Conservation (phyloP, 352 stramenopile species). For the Globisporangium acanthophoron region DNA sequence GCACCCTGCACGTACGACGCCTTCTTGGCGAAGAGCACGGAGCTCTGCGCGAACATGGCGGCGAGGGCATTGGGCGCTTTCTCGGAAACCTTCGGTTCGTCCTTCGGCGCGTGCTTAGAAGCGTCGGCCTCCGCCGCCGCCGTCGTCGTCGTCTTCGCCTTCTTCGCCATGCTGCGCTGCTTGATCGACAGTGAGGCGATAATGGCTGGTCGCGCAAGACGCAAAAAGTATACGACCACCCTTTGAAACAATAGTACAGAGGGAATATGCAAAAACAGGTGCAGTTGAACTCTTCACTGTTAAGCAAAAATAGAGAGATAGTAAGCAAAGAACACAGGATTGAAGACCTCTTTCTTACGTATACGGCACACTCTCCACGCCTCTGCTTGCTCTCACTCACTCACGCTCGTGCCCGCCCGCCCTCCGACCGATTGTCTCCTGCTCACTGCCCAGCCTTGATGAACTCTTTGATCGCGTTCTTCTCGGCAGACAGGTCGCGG, state of each 20-base stretch:
- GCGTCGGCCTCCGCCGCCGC: not conserved
- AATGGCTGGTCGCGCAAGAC: constrained; percentile 33
- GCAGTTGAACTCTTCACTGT: no score
- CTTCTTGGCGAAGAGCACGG: constrained; percentile 63
- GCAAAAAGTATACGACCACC: constrained; percentile 15
- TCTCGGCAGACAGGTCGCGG: constrained; percentile 60
- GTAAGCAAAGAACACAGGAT: not conserved
- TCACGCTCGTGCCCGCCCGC: not conserved
- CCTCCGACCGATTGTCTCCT: not conserved
- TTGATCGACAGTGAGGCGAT: constrained; percentile 31
- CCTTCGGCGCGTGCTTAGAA: not conserved
- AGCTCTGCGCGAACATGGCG: constrained; percentile 55
- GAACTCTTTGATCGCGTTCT: constrained; percentile 80
- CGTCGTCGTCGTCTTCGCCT: constrained; percentile 4
- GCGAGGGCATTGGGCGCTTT: constrained; percentile 21
- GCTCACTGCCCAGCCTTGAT: constrained; percentile 34
- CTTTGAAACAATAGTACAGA: not conserved
- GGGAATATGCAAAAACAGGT: not conserved
- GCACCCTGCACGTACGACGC: constrained; percentile 30
- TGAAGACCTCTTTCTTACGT: no score
- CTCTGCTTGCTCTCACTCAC: not conserved
- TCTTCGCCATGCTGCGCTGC: constrained; percentile 9
- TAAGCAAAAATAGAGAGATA: not conserved
- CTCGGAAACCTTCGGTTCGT: not conserved
- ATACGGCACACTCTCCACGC: not conserved